Conservation (phyloP, 2,329 filamentous ascomycete genomes). For the Elsinoe fawcettii region DNA sequence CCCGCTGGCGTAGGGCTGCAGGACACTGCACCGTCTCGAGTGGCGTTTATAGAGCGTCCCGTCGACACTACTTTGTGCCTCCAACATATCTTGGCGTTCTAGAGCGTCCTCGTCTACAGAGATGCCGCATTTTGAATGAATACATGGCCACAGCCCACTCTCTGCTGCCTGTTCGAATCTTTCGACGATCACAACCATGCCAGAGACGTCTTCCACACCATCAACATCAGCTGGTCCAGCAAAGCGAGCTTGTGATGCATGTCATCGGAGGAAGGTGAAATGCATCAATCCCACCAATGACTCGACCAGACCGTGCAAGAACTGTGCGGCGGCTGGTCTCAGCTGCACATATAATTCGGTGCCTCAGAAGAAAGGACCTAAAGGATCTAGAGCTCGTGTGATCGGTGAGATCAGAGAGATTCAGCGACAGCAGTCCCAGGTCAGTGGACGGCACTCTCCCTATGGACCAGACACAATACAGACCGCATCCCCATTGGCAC, state of each 20-base stretch:
- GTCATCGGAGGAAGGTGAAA: conserved; percentile 43
- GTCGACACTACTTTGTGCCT: not conserved
- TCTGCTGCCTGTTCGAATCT: not conserved
- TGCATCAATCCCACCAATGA: conserved; percentile 37
- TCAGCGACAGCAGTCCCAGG: conserved; percentile 26
- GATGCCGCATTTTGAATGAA: conserved; percentile 5
- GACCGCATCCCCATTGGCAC: conserved; percentile 37
- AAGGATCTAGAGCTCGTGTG: conserved; percentile 54
- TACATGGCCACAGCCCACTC: not conserved
- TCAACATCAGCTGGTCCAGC: conserved; percentile 7
- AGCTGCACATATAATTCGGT: conserved; percentile 59
- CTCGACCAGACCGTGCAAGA: conserved; percentile 49
- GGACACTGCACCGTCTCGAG: not conserved
- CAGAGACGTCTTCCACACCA: not conserved
- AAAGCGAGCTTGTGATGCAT: conserved; percentile 24
- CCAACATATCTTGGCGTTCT: not conserved
- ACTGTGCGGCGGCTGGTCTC: conserved; percentile 51
- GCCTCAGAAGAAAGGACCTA: conserved; percentile 57
- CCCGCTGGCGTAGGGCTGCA: not conserved
- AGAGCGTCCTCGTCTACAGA: not conserved
- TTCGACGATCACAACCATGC: not conserved
- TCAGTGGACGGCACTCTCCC: not conserved
- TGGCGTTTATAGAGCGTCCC: not conserved
- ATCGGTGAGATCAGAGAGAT: conserved; percentile 54
- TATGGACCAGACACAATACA: conserved; percentile 35